Evolutionary conservation across 345 rosid genomes (phyloP), one percentile per base, ranked within the genome.

Genomic region (Linum usitatissimum): DNA sequence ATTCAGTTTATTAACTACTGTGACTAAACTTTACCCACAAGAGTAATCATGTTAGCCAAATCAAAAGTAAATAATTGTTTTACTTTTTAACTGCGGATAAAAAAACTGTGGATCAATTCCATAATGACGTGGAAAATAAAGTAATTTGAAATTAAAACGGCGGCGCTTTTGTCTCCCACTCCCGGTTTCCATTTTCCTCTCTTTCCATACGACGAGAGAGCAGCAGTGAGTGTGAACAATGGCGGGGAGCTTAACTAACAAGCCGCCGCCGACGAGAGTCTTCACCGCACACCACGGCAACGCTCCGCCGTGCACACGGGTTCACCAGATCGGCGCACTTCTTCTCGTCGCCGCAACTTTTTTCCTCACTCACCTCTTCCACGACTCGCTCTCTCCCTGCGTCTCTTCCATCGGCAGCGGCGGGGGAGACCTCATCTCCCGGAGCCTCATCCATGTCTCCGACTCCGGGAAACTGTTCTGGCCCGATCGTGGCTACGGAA

Each of bases 271-370:
- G 55, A 53, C 59, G 38, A 53, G 86, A 66, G 69, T 68, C 73
- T 72, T 76, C 59, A 66, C 73, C 15, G 69, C 81, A 19, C 60
- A 57, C 60, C 60, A 57, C 14, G 40, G 18, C 78, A 83, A 76
- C 66, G 18, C 66, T 45, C 76, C 86, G 38, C 76, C 88, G 57
- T 92, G 95, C 83, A 79, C 88, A 17, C 98, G 95, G 74, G 67
- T 78, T n/a, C 94, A 92, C 72, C 95, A 84, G 94, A 85, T 89
- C 72, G 93, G 86, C 21, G 93, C 95, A 48, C 77, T 89, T 57
- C 69, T 89, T 70, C 73, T 93, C 59, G 73, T 87, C 63, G 51
- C 80, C 71, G 60, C 86, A 62, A 90, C 99, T 70, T 84, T 87
- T 82, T 82, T 90, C 81, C 59, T 93, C 78, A 83, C 96, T 18